phyloP scores from a whole-genome alignment of 1,139 yeast species.

The Lipomyces yarrowii region DNA sequence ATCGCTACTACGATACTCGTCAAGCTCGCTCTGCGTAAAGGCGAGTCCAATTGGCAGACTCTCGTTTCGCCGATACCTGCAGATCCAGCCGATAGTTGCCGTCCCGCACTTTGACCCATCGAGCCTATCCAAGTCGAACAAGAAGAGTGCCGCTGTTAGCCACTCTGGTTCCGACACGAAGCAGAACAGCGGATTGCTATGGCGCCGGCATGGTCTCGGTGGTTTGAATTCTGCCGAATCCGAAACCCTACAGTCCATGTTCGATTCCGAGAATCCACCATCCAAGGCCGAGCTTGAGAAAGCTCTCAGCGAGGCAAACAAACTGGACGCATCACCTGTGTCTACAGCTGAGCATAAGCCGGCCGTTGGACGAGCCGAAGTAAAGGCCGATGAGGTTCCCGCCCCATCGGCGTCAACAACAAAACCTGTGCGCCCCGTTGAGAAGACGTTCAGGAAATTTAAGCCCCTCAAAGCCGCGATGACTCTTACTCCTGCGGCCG shows the following conservation, averaged over 20 bases:
- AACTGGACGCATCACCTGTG: neutral
- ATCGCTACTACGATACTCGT: neutral
- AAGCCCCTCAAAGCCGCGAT: constrained; percentile 89
- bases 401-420: neutral
- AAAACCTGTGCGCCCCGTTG: constrained; percentile 10
- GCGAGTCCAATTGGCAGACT: neutral
- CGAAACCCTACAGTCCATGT: constrained; percentile 24
- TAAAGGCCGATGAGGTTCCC: neutral
- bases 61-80: constrained; percentile 10
- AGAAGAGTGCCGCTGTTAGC: constrained; percentile 1
- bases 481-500: constrained; percentile 72
- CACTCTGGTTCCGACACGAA: neutral
- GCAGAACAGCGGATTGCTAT: constrained; percentile 1
- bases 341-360: neutral
- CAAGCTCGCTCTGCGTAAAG: neutral
- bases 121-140: neutral
- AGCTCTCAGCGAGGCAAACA: constrained; percentile 16
- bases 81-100: constrained; percentile 5
- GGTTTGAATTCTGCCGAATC: constrained; percentile 17
- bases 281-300: constrained; percentile 24
- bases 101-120: constrained; percentile 17
- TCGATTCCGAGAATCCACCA: constrained; percentile 30
- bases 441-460: constrained; percentile 39
- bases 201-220: constrained; percentile 26
- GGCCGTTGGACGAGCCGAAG: neutral